Base-by-base conservation (phyloP, 2,329 filamentous ascomycete species). In the Chaetomiaceae sp. region DNA sequence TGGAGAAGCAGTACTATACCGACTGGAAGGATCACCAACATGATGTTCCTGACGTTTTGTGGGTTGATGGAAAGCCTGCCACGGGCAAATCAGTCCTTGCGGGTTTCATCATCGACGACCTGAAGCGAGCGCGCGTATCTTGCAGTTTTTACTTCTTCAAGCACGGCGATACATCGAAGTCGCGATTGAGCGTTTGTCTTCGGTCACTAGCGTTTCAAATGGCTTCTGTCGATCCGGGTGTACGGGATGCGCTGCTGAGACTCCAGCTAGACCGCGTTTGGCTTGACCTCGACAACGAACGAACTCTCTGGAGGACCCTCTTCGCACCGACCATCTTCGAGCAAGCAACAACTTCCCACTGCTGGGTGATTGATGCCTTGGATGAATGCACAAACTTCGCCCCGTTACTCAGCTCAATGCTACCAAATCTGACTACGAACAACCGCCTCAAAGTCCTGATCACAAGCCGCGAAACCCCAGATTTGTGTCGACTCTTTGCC, bases 91-190 rank as follows among this genome's bases (percentile, higher is more conserved):
- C 64, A 0, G 54, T 62, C 24, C 54, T 65, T 1, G 48, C 60
- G 5, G 55, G 56, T n/a, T 58, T 59, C 42, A 44, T 58, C 2
- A 49, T 65, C 24, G 54, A 59, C 8, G 14, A 58, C 3, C 46
- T 66, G 0, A 24, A 50, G 5, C 33, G 53, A 1, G 39, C 47
- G 2, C 45, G 43, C 6, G 27, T 38, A 0, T 17, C 44, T 3
- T 64, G 57, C 47, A 56, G 52, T 27, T 67, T 60, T 45, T 66
- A 60, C 47, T 67, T 67, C 50, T 67, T 68, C 51, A 61, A 57
- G 30, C 42, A 61, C 37, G 56, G 58, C 3, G 58, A 65, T 17
- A 56, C 46, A 11, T 48, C 49, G 1, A 63, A 61, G 27, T 58
- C 58, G 3, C 39, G 24, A 3, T 38, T 63, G 1, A 50, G 55